Base-by-base conservation (phyloP, 1,284 basidiomycete genomes). In the Leccinum variabile region DNA sequence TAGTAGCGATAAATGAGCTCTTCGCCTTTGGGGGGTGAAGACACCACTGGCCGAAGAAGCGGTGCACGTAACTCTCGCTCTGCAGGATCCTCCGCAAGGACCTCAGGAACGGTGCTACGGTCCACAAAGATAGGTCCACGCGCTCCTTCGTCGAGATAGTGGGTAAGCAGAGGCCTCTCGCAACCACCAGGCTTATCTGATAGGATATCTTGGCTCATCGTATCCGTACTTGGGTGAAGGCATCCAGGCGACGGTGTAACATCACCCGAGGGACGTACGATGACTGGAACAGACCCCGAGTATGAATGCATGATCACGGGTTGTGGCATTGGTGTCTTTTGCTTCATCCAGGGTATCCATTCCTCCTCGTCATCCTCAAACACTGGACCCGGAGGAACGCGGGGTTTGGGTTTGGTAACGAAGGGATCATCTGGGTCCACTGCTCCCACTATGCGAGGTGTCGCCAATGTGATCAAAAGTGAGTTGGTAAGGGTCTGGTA, bases 81-180 rank as follows among this genome's bases (percentile, higher is more conserved):
- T 7, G 18, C 54, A 7, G 30, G 44, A 11, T 7, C 41, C 41
- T 62, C 57, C 8, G 37, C 11, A 9, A 32, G 57, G 7, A 58
- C 49, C 1, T 63, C 56, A 4, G 14, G 10, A n/a, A 59, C n/a
- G 16, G 35, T n/a, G 14, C 16, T 37, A 30, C 3, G 14, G 18
- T 67, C 61, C 5, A 67, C 67, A 18, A 67, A 66, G 6, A 16
- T 44, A n/a, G 65, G 67, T 5, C 55, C 50, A 16, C 65, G 58
- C 7, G 67, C 56, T 7, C 50, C 56, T 7, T 56, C 53, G 18
- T 52, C 50, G 9, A 67, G 66, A 13, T 63, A 68, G 52, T 69
- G 59, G n/a, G 39, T 32, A 13, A 25, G 46, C 3, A 30, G 28
- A 41, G 16, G 8, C 16, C 32, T 33, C 18, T 11, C 39, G 28